Conservation (phyloP, 139 green algal genomes). For the Chlamydomonas urium region DNA sequence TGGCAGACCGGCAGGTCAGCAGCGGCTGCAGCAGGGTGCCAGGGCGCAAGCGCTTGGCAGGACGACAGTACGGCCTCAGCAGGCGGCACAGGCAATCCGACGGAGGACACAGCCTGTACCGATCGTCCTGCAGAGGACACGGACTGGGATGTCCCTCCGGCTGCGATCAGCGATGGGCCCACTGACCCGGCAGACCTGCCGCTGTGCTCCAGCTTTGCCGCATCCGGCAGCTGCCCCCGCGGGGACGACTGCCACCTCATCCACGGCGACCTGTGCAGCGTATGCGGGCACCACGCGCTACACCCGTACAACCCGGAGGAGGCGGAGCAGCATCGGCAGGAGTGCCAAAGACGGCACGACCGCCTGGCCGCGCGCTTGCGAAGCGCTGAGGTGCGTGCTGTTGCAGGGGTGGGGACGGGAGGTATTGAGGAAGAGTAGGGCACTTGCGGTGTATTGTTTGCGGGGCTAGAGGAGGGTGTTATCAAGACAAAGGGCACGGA, state of each 20-base stretch:
- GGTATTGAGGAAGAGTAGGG: too few relatives aligned
- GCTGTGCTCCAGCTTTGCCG: not conserved
- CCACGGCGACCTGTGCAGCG: constrained; percentile 1
- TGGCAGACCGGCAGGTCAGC: not conserved
- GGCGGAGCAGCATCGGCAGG: constrained; percentile 32
- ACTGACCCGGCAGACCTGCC: constrained; percentile 1
- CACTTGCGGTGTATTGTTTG: too few relatives aligned
- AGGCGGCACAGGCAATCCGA: not conserved
- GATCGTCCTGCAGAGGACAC: not conserved
- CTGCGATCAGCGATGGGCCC: not conserved
- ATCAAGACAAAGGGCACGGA: too few relatives aligned
- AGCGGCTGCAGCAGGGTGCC: not conserved
- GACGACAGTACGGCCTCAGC: not conserved
- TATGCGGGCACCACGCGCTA: constrained; percentile 41
- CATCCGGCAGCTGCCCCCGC: not conserved
- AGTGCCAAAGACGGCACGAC: constrained; percentile 51
- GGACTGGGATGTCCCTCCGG: not conserved
- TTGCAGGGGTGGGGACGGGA: too few relatives aligned
- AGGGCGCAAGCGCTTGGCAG: not conserved
- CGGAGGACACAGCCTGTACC: not conserved
- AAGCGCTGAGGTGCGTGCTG: constrained; percentile 19
- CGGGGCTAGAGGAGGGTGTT: too few relatives aligned
- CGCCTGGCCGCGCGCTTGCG: constrained; percentile 37
- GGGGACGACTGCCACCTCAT: not conserved
- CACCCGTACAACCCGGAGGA: constrained; percentile 51